Conservation (phyloP, 208 protist species). For the Wallacemonas sp. region DNA sequence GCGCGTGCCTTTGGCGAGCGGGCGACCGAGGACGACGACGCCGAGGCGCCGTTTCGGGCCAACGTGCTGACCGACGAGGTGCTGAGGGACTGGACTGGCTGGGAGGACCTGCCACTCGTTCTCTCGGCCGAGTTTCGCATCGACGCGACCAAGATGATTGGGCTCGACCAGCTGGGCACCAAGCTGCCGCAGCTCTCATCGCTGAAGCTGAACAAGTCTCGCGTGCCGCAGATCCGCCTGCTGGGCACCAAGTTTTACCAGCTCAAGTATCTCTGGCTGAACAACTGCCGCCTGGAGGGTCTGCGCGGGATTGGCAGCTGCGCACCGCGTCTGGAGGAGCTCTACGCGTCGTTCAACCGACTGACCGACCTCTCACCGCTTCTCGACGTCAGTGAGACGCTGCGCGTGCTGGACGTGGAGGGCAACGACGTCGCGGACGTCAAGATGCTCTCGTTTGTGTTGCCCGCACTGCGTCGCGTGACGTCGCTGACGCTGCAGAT, state of each 20-base stretch:
- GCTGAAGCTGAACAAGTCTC: slow-evolving; percentile 67
- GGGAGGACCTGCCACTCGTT: slow-evolving; percentile 73
- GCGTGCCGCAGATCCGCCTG: slow-evolving; percentile 64
- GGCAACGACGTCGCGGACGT: slow-evolving; percentile 70
- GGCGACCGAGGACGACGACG: background rate
- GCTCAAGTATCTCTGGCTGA: slow-evolving; percentile 78
- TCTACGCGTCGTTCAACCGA: slow-evolving; percentile 88
- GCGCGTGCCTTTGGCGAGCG: no score
- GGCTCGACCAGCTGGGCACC: slow-evolving; percentile 55
- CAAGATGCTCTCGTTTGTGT: slow-evolving; percentile 25
- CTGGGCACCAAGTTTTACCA: slow-evolving; percentile 63
- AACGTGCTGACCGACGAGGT: slow-evolving; percentile 58
- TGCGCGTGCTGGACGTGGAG: slow-evolving; percentile 87
- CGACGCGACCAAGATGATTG: slow-evolving; percentile 52
- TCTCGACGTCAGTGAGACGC: slow-evolving; percentile 56
- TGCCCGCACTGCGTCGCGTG: slow-evolving; percentile 46
- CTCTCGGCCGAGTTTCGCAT: slow-evolving; percentile 64
- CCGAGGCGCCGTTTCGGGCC: slow-evolving; percentile 1
- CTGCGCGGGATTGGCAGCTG: slow-evolving; percentile 69
- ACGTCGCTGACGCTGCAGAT: slow-evolving; percentile 63
- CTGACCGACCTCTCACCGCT: slow-evolving; percentile 61
- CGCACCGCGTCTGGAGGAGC: slow-evolving; percentile 62
- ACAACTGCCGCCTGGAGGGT: slow-evolving; percentile 65
- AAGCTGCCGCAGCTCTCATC: slow-evolving; percentile 58
- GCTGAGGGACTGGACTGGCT: slow-evolving; percentile 74